These are phyloP conservation scores for Polyplosphaeria fusca DNA, from an alignment of 495 filamentous ascomycete genomes.

Conservation along the genomic window DNA sequence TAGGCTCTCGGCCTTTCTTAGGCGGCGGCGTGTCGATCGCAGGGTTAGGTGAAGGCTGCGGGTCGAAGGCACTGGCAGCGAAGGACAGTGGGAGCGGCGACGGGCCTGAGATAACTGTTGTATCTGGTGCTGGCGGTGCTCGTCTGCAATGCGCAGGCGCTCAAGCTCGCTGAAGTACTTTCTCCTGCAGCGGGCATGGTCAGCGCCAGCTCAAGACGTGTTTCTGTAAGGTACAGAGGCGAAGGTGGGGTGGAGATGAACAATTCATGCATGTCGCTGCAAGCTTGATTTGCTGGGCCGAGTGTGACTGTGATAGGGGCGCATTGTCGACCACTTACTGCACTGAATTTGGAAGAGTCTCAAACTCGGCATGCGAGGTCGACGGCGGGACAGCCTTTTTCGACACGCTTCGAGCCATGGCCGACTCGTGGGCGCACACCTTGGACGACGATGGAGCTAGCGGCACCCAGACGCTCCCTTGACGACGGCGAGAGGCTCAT, in stretches of 20 bases:
- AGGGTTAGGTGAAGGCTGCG: slow-evolving; percentile 7
- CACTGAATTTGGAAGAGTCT: slow-evolving; percentile 30
- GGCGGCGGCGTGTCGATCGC: slow-evolving; percentile 19
- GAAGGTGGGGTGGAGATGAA: slow-evolving; percentile 22
- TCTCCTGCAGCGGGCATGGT: slow-evolving; percentile 29
- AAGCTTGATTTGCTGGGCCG: slow-evolving; percentile 11
- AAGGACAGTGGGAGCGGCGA: not conserved
- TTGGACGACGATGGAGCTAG: too few relatives aligned
- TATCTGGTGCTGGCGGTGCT: slow-evolving; percentile 1
- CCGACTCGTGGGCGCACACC: too few relatives aligned
- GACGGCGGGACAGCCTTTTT: not conserved
- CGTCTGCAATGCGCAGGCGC: slow-evolving; percentile 37
- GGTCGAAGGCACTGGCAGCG: not conserved
- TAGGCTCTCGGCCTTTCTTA: slow-evolving; percentile 26
- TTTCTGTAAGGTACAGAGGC: slow-evolving; percentile 25
- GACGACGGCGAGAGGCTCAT: too few relatives aligned
- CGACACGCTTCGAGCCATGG: too few relatives aligned
- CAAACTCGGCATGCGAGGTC: slow-evolving; percentile 32
- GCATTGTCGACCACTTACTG: slow-evolving; percentile 33
- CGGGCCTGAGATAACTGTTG: slow-evolving; percentile 1
- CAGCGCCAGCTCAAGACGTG: slow-evolving; percentile 5
- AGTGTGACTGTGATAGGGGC: slow-evolving; percentile 22
- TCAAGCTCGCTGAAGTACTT: slow-evolving; percentile 41
- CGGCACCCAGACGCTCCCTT: too few relatives aligned
- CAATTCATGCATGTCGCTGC: slow-evolving; percentile 27